Base-by-base conservation (phyloP, 2,329 filamentous ascomycete species). In the Zymoseptoria brevis region DNA sequence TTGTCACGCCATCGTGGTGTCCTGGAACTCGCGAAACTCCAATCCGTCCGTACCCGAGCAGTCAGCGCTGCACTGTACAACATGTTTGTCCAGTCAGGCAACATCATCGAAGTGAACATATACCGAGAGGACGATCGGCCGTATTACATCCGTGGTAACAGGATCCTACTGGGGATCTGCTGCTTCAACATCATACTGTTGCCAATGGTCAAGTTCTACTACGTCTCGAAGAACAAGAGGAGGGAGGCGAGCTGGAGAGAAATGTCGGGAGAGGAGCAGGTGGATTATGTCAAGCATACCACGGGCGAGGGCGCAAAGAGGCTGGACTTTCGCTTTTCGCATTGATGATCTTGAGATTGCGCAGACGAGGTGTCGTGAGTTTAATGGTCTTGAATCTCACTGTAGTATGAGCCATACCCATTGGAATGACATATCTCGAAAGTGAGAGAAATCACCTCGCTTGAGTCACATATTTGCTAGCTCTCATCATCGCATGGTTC, bases 71-170 rank as follows among this genome's bases (percentile, higher is more conserved):
- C 75, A 0, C 30, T 77, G 35, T 79, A 79, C 68, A 77, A 78
- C 54, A 67, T 67, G 65, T 63, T 64, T 53, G 60, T 66, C 1
- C 79, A 82, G 65, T 67, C 76, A 1, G 76, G 76, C 29, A 76
- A 76, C 24, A 77, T 80, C 45, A 76, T 79, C 49, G 72, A 72
- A 3, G 73, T 74, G 0, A 78, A 81, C 55, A 79, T 81, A 54
- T 81, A 81, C 66, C 75, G 79, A 13, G 69, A 74, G 59, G 73
- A 80, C 58, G 76, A 81, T 54, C 70, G 72, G 56, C 79, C 77
- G 1, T 68, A 74, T 7, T 80, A 77, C 57, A 70, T 73, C 6
- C 72, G 75, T 0, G 77, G 77, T 1, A 79, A 79, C 55, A 62
- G 60, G 7, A 66, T 68, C 0, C 51, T 75, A 9, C 56, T 74